Base-by-base conservation (phyloP, 1,284 basidiomycete species). In the Ceratobasidium sp. region DNA sequence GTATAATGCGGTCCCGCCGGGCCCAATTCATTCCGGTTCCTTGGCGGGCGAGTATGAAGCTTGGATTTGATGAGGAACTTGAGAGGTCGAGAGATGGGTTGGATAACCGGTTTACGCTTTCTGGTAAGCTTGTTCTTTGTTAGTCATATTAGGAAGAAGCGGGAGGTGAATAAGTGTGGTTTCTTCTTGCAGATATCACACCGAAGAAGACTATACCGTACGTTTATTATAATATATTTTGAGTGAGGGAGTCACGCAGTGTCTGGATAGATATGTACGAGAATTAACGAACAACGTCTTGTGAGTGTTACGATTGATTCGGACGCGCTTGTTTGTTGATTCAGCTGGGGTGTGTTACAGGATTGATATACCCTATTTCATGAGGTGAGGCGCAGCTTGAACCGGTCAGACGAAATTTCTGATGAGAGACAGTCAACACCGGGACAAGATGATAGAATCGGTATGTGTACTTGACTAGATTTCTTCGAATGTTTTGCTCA, bases 21-120 rank as follows among this genome's bases (percentile, higher is more conserved):
- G 83, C 86, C 3, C 87, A 88, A 79, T 86, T 90, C 46, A 82
- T 90, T 2, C 89, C 89, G 0, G 85, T 90, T 5, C 87, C 87
- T 79, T 90, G 89, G 89, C 83, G 89, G 40, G 86, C 88, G 1
- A 86, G 83, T 9, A 83, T 90, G 26, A 83, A 87, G 56, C 82
- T 88, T 13, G 84, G 84, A 46, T 83, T 86, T 23, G 84, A 85
- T 26, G 84, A 85, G 59, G 85, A 85, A 15, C 82, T 82, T n/a
- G 85, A 87, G 75, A 84, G 86, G 42, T 82, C 84, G 44, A 82
- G 84, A 40, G 87, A 87, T 67, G 86, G 84, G 10, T 83, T 86
- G 77, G 85, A 87, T 80, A 88, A 88, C 77, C 81, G 84, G 4
- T 87, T 87, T 78, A 86, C 85, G 40, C 85, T 89, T 71, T 80